Evolutionary conservation across 306 rosid genomes (phyloP).

Genomic region (Trichosanthes cucumerina): DNA sequence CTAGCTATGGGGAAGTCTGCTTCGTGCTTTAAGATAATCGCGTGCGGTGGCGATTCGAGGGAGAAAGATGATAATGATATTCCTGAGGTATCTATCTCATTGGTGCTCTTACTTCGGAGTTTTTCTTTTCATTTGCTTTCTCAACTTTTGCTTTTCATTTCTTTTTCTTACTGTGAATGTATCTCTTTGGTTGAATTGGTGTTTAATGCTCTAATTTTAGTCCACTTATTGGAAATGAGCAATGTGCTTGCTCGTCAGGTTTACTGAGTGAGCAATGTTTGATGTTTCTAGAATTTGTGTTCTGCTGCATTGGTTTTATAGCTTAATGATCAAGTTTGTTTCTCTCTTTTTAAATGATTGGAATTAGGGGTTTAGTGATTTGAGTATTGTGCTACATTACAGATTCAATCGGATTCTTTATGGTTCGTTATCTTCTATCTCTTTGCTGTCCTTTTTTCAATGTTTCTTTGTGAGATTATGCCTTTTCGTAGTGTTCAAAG

Average conservation of each 20-base stretch:
- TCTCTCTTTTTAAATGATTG: background rate
- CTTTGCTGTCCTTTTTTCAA: background rate
- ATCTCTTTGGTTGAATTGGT: background rate
- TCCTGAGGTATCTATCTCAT: constrained; percentile 33
- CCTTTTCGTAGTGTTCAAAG: background rate
- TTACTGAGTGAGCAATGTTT: background rate
- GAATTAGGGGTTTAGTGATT: background rate
- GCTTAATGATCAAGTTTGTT: background rate
- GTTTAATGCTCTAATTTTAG: background rate
- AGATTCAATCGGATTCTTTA: background rate
- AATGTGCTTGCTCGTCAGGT: background rate
- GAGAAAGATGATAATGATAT: constrained; percentile 38
- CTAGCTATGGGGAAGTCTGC: constrained; percentile 47
- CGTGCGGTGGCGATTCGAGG: constrained; percentile 58
- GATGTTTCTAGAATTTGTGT: background rate
- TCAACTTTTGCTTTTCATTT: background rate
- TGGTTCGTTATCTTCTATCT: background rate
- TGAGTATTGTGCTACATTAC: background rate
- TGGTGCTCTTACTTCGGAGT: background rate
- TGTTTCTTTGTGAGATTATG: background rate
- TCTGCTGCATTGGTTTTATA: background rate
- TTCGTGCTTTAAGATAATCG: constrained; percentile 74
- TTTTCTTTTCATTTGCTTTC: background rate
- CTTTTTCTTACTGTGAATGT: background rate
- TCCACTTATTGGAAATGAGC: background rate